Conservation (phyloP, 208 protist genomes). For the Angomonas ambiguus region DNA sequence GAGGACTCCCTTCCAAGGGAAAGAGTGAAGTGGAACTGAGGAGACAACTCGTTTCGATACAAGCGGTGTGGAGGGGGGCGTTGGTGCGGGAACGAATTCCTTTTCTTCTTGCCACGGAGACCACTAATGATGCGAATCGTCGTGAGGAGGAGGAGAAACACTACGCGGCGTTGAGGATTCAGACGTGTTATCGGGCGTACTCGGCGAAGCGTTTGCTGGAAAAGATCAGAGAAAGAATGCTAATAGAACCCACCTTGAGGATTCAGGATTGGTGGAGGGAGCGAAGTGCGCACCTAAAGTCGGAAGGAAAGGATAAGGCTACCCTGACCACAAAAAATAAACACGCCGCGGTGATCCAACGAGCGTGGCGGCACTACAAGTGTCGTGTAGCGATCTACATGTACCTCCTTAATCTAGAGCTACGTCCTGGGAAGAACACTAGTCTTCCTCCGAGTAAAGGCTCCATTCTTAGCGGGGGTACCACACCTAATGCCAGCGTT, state of each 20-base stretch:
- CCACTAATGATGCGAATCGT: background rate
- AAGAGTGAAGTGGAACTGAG: background rate
- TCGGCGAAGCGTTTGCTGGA: slow-evolving; percentile 18
- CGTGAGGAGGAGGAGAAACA: slow-evolving; percentile 28
- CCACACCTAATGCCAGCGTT: background rate
- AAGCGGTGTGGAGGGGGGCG: slow-evolving; percentile 1
- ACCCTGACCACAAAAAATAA: slow-evolving; percentile 22
- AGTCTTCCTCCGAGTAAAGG: background rate
- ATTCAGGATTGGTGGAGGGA: slow-evolving; percentile 59
- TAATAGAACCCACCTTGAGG: slow-evolving; percentile 17
- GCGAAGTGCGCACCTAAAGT: slow-evolving; percentile 22
- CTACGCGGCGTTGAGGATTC: slow-evolving; percentile 67
- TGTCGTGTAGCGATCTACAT: slow-evolving; percentile 41
- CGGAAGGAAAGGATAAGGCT: slow-evolving; percentile 39
- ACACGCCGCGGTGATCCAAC: slow-evolving; percentile 53
- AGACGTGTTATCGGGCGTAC: slow-evolving; percentile 32
- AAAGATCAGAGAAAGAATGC: slow-evolving; percentile 11
- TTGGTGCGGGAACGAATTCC: slow-evolving; percentile 12
- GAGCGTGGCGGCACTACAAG: slow-evolving; percentile 55
- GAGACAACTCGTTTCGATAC: background rate
- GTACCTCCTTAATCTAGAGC: slow-evolving; percentile 24
- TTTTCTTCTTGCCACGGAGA: background rate
- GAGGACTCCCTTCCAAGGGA: slow-evolving; percentile 5
- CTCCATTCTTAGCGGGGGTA: background rate
- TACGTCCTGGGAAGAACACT: slow-evolving; percentile 11